Base-by-base conservation (phyloP, 805 yeast genomes). In the Teunomyces cretensis region DNA sequence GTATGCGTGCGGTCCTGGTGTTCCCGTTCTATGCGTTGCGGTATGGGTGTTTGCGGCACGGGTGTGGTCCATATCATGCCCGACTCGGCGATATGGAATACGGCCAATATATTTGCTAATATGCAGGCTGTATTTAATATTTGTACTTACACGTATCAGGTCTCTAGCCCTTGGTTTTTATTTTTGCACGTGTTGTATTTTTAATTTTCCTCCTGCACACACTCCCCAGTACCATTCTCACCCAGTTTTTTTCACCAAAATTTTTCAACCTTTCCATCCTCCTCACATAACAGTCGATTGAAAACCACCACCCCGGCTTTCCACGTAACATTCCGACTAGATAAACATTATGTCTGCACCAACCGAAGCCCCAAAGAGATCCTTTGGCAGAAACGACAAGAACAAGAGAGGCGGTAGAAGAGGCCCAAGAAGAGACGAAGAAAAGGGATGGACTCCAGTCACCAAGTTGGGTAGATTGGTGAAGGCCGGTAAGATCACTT, bases 381-480 rank as follows among this genome's bases (percentile, higher is more conserved):
- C 58, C 61, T 70, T 73, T 61, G 84, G 83, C 56, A 76, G 80
- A 56, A 56, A 58, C 51, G 75, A 76, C 74, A 81, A 81, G 68
- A 83, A 88, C 75, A 33, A 24, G 22, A 61, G 65, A 33, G 78
- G 76, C 51, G 63, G 62, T 56, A 62, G 68, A 57, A 62, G 73
- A 60, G 85, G 91, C 64, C 79, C 86, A 72, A 82, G 91, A 75
- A 79, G 80, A 67, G 82, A 80, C 61, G 97, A 92, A 80, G 98
- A 94, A 84, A 91, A 92, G 83, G 96, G 95, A 68, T 94, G 99
- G 99, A 84, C 84, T 68, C 99, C 99, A 80, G 98, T 94, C 74
- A 94, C 99, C 94, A 94, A 94, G 86, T 88, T 94, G 74, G 99
- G 99, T 80, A 92, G 99, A 86, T 86, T 94, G 71, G 99, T 94